Evolutionary conservation across 768 basidiomycete species (phyloP), one percentile per base, ranked within the genome.

Genomic region (Dentipellis fragilis): DNA sequence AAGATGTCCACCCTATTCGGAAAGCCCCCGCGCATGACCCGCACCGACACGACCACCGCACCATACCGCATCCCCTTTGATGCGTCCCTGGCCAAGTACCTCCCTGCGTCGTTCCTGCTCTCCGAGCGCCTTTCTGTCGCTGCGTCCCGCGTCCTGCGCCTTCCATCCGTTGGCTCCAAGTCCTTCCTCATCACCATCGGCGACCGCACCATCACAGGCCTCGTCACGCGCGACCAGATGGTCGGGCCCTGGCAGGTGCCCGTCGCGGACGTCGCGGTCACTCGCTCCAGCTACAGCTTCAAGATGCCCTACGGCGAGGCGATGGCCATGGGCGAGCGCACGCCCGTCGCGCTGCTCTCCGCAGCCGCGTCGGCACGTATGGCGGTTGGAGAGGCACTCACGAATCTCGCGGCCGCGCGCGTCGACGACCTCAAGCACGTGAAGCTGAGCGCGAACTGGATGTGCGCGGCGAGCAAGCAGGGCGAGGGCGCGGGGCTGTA

Each of bases 391-490:
- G 96, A 99, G 68, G 80, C 96, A 0, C 77, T 99, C 45, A 93
- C 87, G 62, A 99, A 98, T 71, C 77, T 98, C 57, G 82, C 80
- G 0, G 93, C 96, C 5, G 84, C 94, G 1, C 77, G 80, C 49
- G 72, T 94, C 40, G 79, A 80, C 3, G 77, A 80, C 22, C 73
- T 97, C 36, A 75, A 77, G 2, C 75, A 77, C 55, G 81, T 96
- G 64, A 99, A 99, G 71, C 78, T 99, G n/a, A 94, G 92, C 60
- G 95, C 95, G 48, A 99, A 99, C 69, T 99, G 96, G 96, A 99
- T 99, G 96, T 93, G 89, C 57, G 93, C 94, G 3, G 91, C 95
- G 5, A 85, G 84, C 9, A 88, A 88, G 66, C 75, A 83, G 63
- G 87, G 94, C 47, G 95, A 98, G 66, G 95, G 95, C 10, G 84